These are phyloP conservation scores for Boletus reticuloceps DNA, from an alignment of 768 basidiomycete genomes.

Conservation along the genomic window DNA sequence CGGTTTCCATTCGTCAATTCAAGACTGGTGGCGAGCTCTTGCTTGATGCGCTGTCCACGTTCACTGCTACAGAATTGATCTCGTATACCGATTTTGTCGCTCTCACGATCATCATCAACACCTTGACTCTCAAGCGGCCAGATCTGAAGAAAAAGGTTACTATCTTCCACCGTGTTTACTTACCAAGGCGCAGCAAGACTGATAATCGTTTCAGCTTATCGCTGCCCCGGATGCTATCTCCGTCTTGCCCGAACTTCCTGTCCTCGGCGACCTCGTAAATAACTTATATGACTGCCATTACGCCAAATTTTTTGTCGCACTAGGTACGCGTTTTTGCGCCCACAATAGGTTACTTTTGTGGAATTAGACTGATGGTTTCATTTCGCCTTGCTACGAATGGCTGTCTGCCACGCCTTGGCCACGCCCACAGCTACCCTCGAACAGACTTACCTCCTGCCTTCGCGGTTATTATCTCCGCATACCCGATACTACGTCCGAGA, in stretches of 20 bases:
- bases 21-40: conserved; percentile 79
- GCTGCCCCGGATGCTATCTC: conserved; percentile 84
- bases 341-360: not conserved
- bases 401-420: not conserved
- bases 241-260: conserved; percentile 77
- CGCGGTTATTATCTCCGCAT: conserved; percentile 82
- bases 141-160: conserved; percentile 89
- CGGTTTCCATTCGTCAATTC: conserved; percentile 87
- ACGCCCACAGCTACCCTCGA: conserved; percentile 72
- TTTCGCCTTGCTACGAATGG: not conserved
- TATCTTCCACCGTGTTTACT: not conserved
- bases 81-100: conserved; percentile 89
- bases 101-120: conserved; percentile 76
- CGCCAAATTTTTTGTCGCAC: conserved; percentile 87
- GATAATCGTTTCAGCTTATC: conserved; percentile 57
- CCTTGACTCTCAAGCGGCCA: conserved; percentile 72
- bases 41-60: conserved; percentile 89
- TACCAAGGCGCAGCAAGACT: not conserved
- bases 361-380: conserved; percentile 8
- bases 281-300: conserved; percentile 93
- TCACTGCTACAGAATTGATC: conserved; percentile 89
- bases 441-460: conserved; percentile 82
- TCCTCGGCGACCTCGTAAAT: conserved; percentile 79
- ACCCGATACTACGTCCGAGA: conserved; percentile 90
- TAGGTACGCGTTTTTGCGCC: conserved; percentile 51